Percentiles rank a stretch among this genome's conserved stretches.
These are phyloP conservation scores for Vaccinium vitisidaea DNA, from an alignment of 148 eudicot genomes.

Conservation along the genomic window DNA sequence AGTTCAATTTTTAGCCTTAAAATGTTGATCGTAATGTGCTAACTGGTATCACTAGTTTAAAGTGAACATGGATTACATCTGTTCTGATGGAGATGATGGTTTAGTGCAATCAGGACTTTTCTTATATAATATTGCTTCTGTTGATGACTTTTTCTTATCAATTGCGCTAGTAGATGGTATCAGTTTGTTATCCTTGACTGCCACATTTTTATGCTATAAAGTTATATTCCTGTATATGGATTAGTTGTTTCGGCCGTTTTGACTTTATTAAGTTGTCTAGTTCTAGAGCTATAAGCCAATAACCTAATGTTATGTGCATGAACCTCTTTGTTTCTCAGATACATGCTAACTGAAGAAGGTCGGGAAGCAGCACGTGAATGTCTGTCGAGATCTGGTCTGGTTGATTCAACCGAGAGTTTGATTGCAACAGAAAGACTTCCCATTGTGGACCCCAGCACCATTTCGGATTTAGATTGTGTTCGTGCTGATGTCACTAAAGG, in stretches of 20 bases:
- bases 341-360: conserved; percentile 78
- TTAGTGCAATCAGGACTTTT: neutral
- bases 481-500: conserved; percentile 30
- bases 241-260: neutral
- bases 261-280: neutral
- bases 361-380: conserved; percentile 75
- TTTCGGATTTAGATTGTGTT: conserved; percentile 29
- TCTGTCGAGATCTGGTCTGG: conserved; percentile 64
- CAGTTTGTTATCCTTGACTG: neutral
- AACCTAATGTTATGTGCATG: neutral
- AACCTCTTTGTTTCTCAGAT: conserved; percentile 44
- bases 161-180: neutral
- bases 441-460: conserved; percentile 26
- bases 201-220: neutral
- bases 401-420: conserved; percentile 33
- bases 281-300: neutral
- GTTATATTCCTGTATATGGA: neutral
- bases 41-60: neutral
- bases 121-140: conserved; percentile 5
- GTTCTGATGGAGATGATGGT: conserved; percentile 4
- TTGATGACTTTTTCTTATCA: neutral
- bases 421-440: conserved; percentile 21
- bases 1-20: neutral
- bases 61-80: neutral
- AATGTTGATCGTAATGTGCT: neutral